Evolutionary conservation across 1,139 yeast species (phyloP), one percentile per base, ranked within the genome.

Genomic region (Blastobotrys indianensis): DNA sequence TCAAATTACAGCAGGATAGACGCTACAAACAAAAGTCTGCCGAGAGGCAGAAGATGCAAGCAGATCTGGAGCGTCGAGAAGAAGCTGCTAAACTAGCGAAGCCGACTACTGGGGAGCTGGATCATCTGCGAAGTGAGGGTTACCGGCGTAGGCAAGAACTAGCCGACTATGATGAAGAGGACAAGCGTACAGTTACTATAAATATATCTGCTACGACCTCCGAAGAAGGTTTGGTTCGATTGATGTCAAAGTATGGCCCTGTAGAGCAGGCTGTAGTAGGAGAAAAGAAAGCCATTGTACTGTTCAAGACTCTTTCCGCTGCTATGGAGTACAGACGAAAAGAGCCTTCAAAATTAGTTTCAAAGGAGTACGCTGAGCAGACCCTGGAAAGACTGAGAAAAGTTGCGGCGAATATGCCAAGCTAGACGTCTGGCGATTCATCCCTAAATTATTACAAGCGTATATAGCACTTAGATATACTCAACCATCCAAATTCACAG

Each of bases 91-190:
- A 16, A n/a, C 12, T 31, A 9, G 48, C 36, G 15, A 23, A 28
- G 3, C 50, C 45, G 10, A 36, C 40, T 15, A 47, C 47, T 25
- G 41, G 52, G 12, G 45, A 39, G 17, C 37, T 54, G 12, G 59
- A 52, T 41, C 35, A 46, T 9, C 38, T 58, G 41, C 47, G 51
- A 45, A 50, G 48, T 48, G 61, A 57, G 39, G 58, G 56, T 2
- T 43, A 48, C 15, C 44, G 47, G 16, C 38, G 69, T 63, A 61
- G 76, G 64, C 44, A 83, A 72, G 57, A 85, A 85, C 6, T 42
- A 13, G 37, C 12, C 13, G 39, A 40, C 10, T 29, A 39, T 2
- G 29, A 37, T 33, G 41, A 20, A 7, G 38, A 39, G 12, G 43
- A 41, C 8, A 38, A 36, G 7, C 16, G 44, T 1, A 44, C 49